These are phyloP conservation scores for Insectozyma bohioensis DNA, from an alignment of 1,139 yeast genomes.

Conservation along the genomic window DNA sequence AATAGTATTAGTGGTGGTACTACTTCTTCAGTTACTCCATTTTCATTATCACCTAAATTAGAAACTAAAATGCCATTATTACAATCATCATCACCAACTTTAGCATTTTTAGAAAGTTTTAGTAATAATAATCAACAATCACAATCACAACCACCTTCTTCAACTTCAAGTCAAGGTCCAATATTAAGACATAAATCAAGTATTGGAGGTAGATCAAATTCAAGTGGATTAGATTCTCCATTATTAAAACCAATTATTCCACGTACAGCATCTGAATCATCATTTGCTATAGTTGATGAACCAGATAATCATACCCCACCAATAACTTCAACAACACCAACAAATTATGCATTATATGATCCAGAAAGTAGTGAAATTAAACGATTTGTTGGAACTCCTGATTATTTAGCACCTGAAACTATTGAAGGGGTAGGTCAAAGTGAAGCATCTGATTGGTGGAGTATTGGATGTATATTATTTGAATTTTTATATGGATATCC, in stretches of 20 bases:
- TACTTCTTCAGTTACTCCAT: slow-evolving; percentile 42
- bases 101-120: slow-evolving; percentile 14
- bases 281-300: slow-evolving; percentile 55
- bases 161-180: slow-evolving; percentile 2
- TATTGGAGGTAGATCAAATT: slow-evolving; percentile 22
- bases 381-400: slow-evolving; percentile 95
- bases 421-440: slow-evolving; percentile 84
- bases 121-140: slow-evolving; percentile 6
- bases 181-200: slow-evolving; percentile 15
- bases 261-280: slow-evolving; percentile 53
- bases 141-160: slow-evolving; percentile 2
- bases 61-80: slow-evolving; percentile 27
- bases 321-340: slow-evolving; percentile 15
- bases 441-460: slow-evolving; percentile 97
- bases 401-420: slow-evolving; percentile 95
- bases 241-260: slow-evolving; percentile 46
- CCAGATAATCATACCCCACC: slow-evolving; percentile 31
- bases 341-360: slow-evolving; percentile 65
- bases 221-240: slow-evolving; percentile 51
- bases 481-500: slow-evolving; percentile 93
- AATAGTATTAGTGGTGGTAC: slow-evolving; percentile 1
- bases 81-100: slow-evolving; percentile 13
- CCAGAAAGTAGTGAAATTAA: slow-evolving; percentile 49
- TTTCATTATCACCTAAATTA: slow-evolving; percentile 47
- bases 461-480: slow-evolving; percentile 91